phyloP scores from a whole-genome alignment of 2,329 filamentous ascomycete species.

The Epichloe scottii region DNA sequence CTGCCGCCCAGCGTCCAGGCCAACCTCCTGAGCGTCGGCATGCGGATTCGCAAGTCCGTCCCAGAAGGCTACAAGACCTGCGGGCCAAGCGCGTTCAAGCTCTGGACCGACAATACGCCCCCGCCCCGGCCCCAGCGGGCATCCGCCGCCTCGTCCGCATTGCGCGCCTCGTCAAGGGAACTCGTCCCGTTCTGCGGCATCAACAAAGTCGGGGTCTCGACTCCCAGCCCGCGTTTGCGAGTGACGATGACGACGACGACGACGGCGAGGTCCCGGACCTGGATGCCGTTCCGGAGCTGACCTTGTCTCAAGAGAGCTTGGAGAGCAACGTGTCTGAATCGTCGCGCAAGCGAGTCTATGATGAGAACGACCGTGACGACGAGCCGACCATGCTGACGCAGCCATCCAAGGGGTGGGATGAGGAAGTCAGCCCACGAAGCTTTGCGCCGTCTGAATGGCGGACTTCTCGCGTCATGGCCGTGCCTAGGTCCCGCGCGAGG shows the following conservation, averaged over 20 bases:
- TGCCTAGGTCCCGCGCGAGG: conserved; percentile 25
- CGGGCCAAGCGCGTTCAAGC: conserved; percentile 34
- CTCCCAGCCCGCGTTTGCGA: conserved; percentile 36
- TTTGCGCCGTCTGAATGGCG: conserved; percentile 24
- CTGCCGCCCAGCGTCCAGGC: conserved; percentile 60
- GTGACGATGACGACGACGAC: conserved; percentile 16
- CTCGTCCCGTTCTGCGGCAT: conserved; percentile 72
- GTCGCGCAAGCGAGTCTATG: conserved; percentile 36
- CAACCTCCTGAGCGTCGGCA: conserved; percentile 80
- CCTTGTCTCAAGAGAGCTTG: conserved; percentile 43
- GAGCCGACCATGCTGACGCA: not conserved
- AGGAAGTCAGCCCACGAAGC: conserved; percentile 27
- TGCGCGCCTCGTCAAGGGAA: conserved; percentile 36
- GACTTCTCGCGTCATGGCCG: conserved; percentile 34
- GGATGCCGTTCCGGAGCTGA: conserved; percentile 34
- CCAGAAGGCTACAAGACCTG: conserved; percentile 85
- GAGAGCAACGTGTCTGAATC: conserved; percentile 21
- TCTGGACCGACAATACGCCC: conserved; percentile 31
- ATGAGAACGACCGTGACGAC: conserved; percentile 28
- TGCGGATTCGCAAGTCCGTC: conserved; percentile 87
- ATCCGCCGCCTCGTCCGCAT: conserved; percentile 4
- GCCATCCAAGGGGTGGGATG: conserved; percentile 19
- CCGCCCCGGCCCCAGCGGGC: not conserved
- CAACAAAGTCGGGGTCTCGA: conserved; percentile 60
- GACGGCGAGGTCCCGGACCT: conserved; percentile 18